Percentiles rank a stretch among this genome's conserved stretches.
Evolutionary conservation across 495 filamentous ascomycete genomes (phyloP).

Genomic region (Aspergillus wentii): DNA sequence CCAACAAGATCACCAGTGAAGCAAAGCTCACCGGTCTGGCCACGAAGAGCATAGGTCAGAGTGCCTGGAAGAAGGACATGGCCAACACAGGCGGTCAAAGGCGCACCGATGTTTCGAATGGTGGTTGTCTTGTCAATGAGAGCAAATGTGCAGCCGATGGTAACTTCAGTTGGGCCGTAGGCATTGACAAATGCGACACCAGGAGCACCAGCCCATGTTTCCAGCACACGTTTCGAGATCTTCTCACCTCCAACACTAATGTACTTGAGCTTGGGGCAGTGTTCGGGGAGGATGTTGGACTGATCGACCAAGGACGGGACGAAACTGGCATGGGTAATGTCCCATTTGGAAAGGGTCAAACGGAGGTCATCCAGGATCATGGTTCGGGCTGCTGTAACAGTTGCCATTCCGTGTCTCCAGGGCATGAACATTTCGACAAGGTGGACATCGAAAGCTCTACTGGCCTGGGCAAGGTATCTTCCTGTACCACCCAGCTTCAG

Average conservation of each 20-base stretch:
- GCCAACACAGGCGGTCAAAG: conserved; percentile 76
- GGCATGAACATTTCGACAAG: conserved; percentile 32
- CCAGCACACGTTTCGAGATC: conserved; percentile 39
- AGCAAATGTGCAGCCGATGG: conserved; percentile 80
- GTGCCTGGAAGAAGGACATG: conserved; percentile 71
- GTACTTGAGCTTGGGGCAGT: conserved; percentile 28
- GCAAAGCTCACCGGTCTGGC: conserved; percentile 81
- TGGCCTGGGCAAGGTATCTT: conserved; percentile 30
- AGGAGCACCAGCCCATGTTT: conserved; percentile 33
- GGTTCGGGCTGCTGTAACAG: conserved; percentile 22
- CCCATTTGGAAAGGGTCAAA: conserved; percentile 47
- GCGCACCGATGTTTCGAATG: conserved; percentile 77
- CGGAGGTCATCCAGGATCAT: conserved; percentile 30
- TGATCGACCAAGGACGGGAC: conserved; percentile 30
- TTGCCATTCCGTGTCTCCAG: conserved; percentile 34
- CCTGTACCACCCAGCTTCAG: conserved; percentile 22
- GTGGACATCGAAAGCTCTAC: conserved; percentile 31
- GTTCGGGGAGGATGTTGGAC: conserved; percentile 17
- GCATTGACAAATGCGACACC: conserved; percentile 40
- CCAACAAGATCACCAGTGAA: conserved; percentile 82
- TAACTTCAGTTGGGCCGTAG: conserved; percentile 84
- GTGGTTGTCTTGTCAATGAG: conserved; percentile 66
- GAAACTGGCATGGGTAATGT: conserved; percentile 69
- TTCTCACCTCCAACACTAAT: conserved; percentile 42
- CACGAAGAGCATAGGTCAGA: conserved; percentile 65